These are phyloP conservation scores for Tuber brumale DNA, from an alignment of 495 filamentous ascomycete genomes.

Conservation along the genomic window DNA sequence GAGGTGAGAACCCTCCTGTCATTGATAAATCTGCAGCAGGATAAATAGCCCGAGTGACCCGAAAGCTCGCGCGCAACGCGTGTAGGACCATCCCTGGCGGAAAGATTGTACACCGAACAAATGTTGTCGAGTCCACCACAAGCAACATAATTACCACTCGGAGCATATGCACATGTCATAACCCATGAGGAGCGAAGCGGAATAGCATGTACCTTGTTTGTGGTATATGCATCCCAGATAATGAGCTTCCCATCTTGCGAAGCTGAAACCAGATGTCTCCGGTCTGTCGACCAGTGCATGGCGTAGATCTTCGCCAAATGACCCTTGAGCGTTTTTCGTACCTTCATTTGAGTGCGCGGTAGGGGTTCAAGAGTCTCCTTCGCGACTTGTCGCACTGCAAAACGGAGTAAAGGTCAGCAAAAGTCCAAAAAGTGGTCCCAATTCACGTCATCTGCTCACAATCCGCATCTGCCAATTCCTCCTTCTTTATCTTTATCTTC, in stretches of 20 bases:
- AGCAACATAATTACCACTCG: conserved; percentile 95
- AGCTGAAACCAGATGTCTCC: conserved; percentile 93
- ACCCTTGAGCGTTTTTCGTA: conserved; percentile 88
- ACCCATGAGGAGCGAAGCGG: conserved; percentile 98
- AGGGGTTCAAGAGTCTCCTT: conserved; percentile 79
- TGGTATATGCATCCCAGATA: conserved; percentile 99
- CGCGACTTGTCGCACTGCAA: conserved; percentile 81
- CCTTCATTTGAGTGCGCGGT: conserved; percentile 91
- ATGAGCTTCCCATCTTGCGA: conserved; percentile 99
- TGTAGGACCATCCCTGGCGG: conserved; percentile 89
- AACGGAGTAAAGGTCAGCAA: conserved; percentile 25
- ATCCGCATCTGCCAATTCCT: conserved; percentile 95
- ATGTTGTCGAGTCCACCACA: conserved; percentile 99
- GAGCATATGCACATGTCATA: conserved; percentile 99
- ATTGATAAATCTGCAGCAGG: conserved; percentile 98
- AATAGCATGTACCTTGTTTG: conserved; percentile 98
- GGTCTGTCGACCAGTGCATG: conserved; percentile 99
- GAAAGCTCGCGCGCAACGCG: conserved; percentile 94
- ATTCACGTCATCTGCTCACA: conserved; percentile 49
- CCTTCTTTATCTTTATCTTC: conserved; percentile 98
- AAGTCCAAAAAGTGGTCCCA: conserved; percentile 9
- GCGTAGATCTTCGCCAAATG: conserved; percentile 99
- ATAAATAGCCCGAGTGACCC: conserved; percentile 93
- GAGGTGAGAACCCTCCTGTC: conserved; percentile 96
- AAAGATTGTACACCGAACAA: conserved; percentile 98